These are phyloP conservation scores for Diplodia mutila DNA, from an alignment of 2,329 filamentous ascomycete genomes.

Conservation along the genomic window DNA sequence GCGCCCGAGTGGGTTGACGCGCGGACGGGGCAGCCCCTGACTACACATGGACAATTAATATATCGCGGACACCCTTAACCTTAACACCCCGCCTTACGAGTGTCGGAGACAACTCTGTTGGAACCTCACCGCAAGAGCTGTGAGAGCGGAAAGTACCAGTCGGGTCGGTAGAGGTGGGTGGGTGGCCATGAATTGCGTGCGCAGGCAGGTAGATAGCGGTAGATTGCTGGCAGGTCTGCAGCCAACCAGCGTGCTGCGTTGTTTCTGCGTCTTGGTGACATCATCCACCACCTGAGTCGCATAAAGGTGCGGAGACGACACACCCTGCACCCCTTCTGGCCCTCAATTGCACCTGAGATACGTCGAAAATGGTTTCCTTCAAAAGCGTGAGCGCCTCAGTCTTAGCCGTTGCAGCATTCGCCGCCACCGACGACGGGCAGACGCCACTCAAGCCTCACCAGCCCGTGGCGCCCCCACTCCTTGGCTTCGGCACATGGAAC, in stretches of 20 bases:
- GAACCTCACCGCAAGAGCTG: neutral
- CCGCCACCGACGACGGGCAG: slow-evolving; percentile 10
- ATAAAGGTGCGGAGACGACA: slow-evolving; percentile 16
- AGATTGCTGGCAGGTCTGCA: neutral
- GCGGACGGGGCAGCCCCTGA: neutral
- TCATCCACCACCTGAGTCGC: slow-evolving; percentile 4
- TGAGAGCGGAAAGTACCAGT: no score
- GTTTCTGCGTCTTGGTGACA: neutral
- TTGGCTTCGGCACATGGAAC: slow-evolving; percentile 48
- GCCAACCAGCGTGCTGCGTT: neutral
- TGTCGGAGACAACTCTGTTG: neutral
- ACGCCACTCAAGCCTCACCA: slow-evolving; percentile 5
- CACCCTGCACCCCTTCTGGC: neutral
- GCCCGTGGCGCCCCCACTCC: slow-evolving; percentile 30
- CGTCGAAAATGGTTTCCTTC: slow-evolving; percentile 8
- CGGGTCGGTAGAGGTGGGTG: no score
- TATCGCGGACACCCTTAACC: neutral
- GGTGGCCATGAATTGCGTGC: neutral
- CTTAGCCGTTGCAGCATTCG: neutral
- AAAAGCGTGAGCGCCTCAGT: slow-evolving; percentile 5
- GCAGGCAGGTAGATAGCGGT: neutral
- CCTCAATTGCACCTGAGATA: neutral
- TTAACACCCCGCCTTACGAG: neutral
- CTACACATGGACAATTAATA: neutral
- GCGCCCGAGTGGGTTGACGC: neutral